A percentile compares a stretch with the other conserved stretches of the same genome.
phyloP scores from a whole-genome alignment of 106 monocot species.

The Dendrobium catenatum region DNA sequence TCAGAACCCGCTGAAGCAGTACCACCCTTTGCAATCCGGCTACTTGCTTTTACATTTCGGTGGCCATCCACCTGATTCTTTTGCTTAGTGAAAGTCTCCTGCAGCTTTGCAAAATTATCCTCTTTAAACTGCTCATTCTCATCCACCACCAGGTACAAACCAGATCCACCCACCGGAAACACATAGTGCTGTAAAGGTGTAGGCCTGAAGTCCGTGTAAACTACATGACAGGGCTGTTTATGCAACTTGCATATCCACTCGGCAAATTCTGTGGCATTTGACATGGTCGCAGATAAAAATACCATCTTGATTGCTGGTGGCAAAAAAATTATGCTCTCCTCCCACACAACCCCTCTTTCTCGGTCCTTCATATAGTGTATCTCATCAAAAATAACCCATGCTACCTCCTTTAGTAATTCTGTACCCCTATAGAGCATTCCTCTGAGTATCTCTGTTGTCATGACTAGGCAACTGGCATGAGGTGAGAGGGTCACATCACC shows the following conservation, averaged over 20 bases:
- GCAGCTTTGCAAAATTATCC: conserved; percentile 74
- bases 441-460: conserved; percentile 98
- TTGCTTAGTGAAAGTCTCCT: conserved; percentile 75
- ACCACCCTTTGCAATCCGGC: conserved; percentile 85
- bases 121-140: conserved; percentile 97
- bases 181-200: conserved; percentile 95
- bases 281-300: conserved; percentile 96
- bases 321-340: conserved; percentile 95
- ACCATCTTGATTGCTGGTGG: conserved; percentile 98
- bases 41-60: conserved; percentile 39
- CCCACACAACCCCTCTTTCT: conserved; percentile 98
- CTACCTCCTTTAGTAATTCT: conserved; percentile 93
- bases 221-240: conserved; percentile 97
- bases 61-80: conserved; percentile 31
- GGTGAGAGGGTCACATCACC: conserved; percentile 92
- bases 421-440: conserved; percentile 96
- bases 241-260: conserved; percentile 98
- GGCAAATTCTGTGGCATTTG: conserved; percentile 96
- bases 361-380: conserved; percentile 99
- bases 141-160: conserved; percentile 94
- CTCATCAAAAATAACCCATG: conserved; percentile 98
- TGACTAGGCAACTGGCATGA: conserved; percentile 91
- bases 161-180: conserved; percentile 84
- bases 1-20: conserved; percentile 65
- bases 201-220: conserved; percentile 96